Evolutionary conservation across 306 rosid species (phyloP), one percentile per base, ranked within the genome.

Genomic region (Sphenostylis stenocarpa): DNA sequence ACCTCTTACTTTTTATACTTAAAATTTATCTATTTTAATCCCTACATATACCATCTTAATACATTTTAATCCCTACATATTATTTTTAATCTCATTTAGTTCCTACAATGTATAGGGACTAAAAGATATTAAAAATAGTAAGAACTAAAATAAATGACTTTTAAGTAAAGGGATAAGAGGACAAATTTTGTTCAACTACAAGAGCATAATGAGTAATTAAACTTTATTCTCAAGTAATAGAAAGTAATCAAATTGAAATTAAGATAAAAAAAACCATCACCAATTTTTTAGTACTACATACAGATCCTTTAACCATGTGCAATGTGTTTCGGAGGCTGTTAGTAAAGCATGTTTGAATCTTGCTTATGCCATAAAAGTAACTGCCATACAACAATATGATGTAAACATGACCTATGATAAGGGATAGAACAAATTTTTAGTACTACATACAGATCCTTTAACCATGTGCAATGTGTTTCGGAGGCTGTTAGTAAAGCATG

Each of bases 231-330:
- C 34, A 0, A 31, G 4, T 31, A 31, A 31, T n/a, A 55, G 67
- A 65, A 17, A 45, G n/a, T 33, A 76, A 70, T 24, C 53, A 76
- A 21, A 61, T 66, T 67, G 70, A 51, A 60, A 55, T 55, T 14
- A 21, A 21, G 4, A n/a, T 10, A 7, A n/a, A 49, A 64, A 60
- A 60, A 41, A 52, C 3, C 1, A 19, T 21, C 64, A 38, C 48
- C 31, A 45, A 53, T 31, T 71, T 76, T 56, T 26, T 43, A 56
- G 31, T 58, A 29, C 79, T 24, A 26, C 53, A 55, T 38, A 19
- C 23, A 80, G 45, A 43, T 44, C 70, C 49, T 67, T 41, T 56
- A 47, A 64, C 48, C 64, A 77, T 53, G 45, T 20, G 13, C 26
- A 38, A 61, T 3, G 76, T 53, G 47, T 39, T 64, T 60, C 51